A percentile compares a stretch with the other conserved stretches of the same genome.
Evolutionary conservation across 208 protist species (phyloP).

Genomic region (Trypanosoma congolense): DNA sequence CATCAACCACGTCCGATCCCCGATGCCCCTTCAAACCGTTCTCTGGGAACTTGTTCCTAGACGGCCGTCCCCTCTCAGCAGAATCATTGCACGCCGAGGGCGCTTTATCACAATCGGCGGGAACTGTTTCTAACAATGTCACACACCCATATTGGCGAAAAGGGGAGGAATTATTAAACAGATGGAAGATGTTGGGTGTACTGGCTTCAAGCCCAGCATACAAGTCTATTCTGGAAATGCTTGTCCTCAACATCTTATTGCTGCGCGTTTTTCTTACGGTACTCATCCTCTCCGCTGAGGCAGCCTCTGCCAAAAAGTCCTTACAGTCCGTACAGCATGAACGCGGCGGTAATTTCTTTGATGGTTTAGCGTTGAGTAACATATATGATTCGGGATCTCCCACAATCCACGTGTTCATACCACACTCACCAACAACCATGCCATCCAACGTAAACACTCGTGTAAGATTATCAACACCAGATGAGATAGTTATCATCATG

Average conservation of each 20-base stretch:
- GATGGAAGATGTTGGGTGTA: background rate
- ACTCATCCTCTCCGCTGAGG: background rate
- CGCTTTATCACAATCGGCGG: background rate
- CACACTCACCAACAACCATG: conserved; percentile 64
- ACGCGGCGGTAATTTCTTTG: conserved; percentile 17
- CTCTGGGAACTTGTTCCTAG: background rate
- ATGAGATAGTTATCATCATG: conserved; percentile 61
- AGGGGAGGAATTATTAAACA: background rate
- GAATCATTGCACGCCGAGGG: background rate
- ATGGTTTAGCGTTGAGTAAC: conserved; percentile 43
- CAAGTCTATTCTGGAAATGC: background rate
- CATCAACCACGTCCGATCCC: too few relatives aligned
- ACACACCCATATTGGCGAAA: background rate
- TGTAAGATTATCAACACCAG: conserved; percentile 50
- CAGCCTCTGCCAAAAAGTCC: conserved; percentile 14
- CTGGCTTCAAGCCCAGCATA: background rate
- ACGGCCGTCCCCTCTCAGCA: background rate
- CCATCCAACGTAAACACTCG: conserved; percentile 64
- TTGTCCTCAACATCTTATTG: background rate
- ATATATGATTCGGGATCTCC: conserved; percentile 36
- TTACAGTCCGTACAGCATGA: conserved; percentile 1
- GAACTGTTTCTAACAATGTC: background rate
- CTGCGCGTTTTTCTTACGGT: background rate
- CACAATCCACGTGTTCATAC: conserved; percentile 55
- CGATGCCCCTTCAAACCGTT: too few relatives aligned